Evolutionary conservation across 106 monocot genomes (phyloP).

Genomic region (Alisma plantagoaquatica): DNA sequence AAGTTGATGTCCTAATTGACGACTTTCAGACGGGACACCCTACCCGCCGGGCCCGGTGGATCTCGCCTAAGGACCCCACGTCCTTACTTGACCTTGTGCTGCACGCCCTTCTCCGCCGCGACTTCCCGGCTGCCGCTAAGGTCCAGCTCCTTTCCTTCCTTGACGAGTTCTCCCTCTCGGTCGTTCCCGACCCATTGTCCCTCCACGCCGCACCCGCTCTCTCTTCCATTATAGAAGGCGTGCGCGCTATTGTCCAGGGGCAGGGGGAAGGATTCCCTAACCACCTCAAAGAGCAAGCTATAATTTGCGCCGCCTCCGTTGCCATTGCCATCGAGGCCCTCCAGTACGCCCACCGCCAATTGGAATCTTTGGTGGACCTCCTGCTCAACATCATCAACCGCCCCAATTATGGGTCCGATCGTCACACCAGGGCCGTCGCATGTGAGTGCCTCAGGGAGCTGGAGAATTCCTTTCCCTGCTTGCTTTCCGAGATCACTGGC

Average conservation of each 20-base stretch:
- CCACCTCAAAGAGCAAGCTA: conserved; percentile 44
- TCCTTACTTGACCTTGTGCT: conserved; percentile 35
- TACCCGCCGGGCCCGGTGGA: conserved; percentile 25
- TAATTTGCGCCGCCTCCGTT: conserved; percentile 35
- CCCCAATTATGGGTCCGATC: conserved; percentile 68
- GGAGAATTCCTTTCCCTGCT: conserved; percentile 45
- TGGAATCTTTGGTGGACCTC: conserved; percentile 39
- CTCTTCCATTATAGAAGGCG: conserved; percentile 5
- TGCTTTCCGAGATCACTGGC: conserved; percentile 55
- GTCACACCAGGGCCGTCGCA: conserved; percentile 46
- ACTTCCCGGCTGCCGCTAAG: conserved; percentile 29
- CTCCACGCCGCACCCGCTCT: conserved; percentile 6
- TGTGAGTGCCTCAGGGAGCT: conserved; percentile 85
- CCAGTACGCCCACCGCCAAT: conserved; percentile 2
- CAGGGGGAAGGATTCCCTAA: background rate
- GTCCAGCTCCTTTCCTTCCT: conserved; percentile 29
- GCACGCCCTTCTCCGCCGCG: conserved; percentile 41
- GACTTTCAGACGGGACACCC: conserved; percentile 39
- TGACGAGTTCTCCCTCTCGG: conserved; percentile 22
- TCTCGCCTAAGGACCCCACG: conserved; percentile 9
- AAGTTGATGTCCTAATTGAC: conserved; percentile 54
- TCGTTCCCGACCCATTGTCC: background rate
- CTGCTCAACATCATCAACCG: conserved; percentile 62
- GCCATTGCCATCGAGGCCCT: conserved; percentile 21
- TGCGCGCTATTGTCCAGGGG: too few relatives aligned